Evolutionary conservation across 495 filamentous ascomycete species (phyloP).

Genomic region (Hypoxylon lienhwacheense): DNA sequence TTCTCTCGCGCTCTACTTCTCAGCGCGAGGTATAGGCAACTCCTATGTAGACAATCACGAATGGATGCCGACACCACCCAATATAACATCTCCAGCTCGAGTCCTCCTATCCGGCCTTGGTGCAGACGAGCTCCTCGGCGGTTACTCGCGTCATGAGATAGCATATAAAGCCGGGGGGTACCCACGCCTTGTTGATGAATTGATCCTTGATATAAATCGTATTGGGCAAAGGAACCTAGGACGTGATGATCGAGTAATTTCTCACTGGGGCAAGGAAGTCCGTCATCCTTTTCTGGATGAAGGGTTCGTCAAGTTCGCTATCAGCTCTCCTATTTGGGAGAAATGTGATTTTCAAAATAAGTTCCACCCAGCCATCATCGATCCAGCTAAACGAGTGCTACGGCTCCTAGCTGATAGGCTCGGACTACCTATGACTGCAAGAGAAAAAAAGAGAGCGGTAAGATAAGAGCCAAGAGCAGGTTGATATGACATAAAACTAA

Average conservation of each 20-base stretch:
- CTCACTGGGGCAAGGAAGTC: slow-evolving; percentile 86
- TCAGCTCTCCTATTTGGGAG: slow-evolving; percentile 71
- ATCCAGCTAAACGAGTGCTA: slow-evolving; percentile 79
- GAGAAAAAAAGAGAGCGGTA: slow-evolving; percentile 88
- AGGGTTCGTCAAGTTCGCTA: slow-evolving; percentile 76
- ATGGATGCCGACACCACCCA: slow-evolving; percentile 50
- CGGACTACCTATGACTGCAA: slow-evolving; percentile 68
- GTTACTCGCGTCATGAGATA: slow-evolving; percentile 81
- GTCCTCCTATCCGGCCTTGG: slow-evolving; percentile 91
- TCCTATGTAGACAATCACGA: slow-evolving; percentile 34
- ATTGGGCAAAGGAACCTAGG: slow-evolving; percentile 93
- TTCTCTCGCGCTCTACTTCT: slow-evolving; percentile 88
- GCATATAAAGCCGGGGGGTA: slow-evolving; percentile 71
- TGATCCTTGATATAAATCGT: slow-evolving; percentile 81
- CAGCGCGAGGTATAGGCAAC: slow-evolving; percentile 72
- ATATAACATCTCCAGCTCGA: slow-evolving; percentile 64
- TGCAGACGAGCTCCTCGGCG: slow-evolving; percentile 94
- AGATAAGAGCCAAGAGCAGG: slow-evolving; percentile 14
- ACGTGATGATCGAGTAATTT: slow-evolving; percentile 87
- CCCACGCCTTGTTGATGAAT: slow-evolving; percentile 73
- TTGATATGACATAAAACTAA: slow-evolving; percentile 11
- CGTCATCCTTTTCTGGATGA: slow-evolving; percentile 95
- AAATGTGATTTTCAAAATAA: slow-evolving; percentile 76
- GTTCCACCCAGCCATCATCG: slow-evolving; percentile 53
- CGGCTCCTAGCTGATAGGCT: slow-evolving; percentile 75